Percentiles rank a stretch among this genome's conserved stretches.
Evolutionary conservation across 805 yeast genomes (phyloP).

Genomic region (Limtongia smithiae): DNA sequence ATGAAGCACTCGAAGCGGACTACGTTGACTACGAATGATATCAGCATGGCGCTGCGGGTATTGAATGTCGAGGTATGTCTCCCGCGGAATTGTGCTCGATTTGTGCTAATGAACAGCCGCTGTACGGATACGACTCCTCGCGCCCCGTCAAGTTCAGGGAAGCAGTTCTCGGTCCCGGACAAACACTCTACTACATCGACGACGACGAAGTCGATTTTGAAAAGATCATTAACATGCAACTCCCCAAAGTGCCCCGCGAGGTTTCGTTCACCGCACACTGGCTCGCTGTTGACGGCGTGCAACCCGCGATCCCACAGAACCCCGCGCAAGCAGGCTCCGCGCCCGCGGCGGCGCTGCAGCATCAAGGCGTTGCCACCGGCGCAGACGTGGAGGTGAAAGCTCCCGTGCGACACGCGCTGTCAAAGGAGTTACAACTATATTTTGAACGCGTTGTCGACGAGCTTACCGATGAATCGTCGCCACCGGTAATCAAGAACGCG

Average conservation of each 20-base stretch:
- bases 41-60: constrained; percentile 74
- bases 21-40: constrained; percentile 73
- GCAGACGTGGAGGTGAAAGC: constrained; percentile 72
- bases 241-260: constrained; percentile 91
- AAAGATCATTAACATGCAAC: constrained; percentile 83
- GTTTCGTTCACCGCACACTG: constrained; percentile 79
- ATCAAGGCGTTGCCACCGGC: constrained; percentile 32
- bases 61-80: constrained; percentile 82
- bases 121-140: constrained; percentile 41
- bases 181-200: constrained; percentile 85
- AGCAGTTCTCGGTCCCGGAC: constrained; percentile 88
- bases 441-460: constrained; percentile 88
- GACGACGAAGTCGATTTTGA: constrained; percentile 93
- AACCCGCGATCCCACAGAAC: constrained; percentile 95
- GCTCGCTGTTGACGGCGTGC: constrained; percentile 98
- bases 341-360: constrained; percentile 34
- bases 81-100: neutral
- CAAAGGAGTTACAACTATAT: constrained; percentile 89
- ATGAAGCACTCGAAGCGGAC: constrained; percentile 92
- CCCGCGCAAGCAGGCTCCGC: constrained; percentile 45
- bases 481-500: constrained; percentile 57
- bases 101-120: constrained; percentile 35
- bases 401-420: constrained; percentile 87
- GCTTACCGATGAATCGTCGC: constrained; percentile 51
- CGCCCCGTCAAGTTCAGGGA: constrained; percentile 76